These are phyloP conservation scores for Suhomyces pyralidae DNA, from an alignment of 805 yeast species.

Conservation along the genomic window DNA sequence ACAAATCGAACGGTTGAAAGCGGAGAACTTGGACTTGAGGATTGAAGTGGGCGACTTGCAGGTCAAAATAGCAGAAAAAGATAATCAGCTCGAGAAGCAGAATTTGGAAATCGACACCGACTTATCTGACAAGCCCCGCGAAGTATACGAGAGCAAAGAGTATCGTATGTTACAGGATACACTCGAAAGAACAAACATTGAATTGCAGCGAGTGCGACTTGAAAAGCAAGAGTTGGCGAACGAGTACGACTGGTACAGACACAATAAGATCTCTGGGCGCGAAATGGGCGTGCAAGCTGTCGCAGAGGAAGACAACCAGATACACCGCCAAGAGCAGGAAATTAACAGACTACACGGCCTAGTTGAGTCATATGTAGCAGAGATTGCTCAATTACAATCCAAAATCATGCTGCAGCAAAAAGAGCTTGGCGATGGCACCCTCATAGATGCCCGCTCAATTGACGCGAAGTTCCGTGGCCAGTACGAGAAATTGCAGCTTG, in stretches of 20 bases:
- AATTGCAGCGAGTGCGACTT: conserved; percentile 6
- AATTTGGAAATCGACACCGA: neutral
- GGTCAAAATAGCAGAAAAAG: neutral
- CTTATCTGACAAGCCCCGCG: neutral
- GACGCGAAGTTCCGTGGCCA: conserved; percentile 20
- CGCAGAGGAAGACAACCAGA: neutral
- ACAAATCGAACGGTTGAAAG: conserved; percentile 11
- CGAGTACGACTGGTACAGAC: conserved; percentile 1
- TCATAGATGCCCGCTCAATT: conserved; percentile 16
- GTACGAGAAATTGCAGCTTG: conserved; percentile 25
- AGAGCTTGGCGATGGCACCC: conserved; percentile 7
- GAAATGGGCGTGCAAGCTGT: neutral
- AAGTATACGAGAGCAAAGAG: neutral
- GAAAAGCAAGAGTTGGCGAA: conserved; percentile 3
- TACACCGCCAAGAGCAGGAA: neutral
- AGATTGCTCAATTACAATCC: neutral
- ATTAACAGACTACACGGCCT: neutral
- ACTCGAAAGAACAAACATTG: conserved; percentile 9
- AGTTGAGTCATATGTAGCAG: neutral
- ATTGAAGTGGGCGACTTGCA: conserved; percentile 12
- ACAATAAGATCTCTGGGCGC: neutral
- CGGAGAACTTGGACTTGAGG: conserved; percentile 15
- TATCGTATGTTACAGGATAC: conserved; percentile 5
- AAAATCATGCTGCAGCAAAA: neutral
- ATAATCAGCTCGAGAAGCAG: neutral